Evolutionary conservation across 768 basidiomycete genomes (phyloP), one percentile per base, ranked within the genome.

Genomic region (Coprinellus micaceus): DNA sequence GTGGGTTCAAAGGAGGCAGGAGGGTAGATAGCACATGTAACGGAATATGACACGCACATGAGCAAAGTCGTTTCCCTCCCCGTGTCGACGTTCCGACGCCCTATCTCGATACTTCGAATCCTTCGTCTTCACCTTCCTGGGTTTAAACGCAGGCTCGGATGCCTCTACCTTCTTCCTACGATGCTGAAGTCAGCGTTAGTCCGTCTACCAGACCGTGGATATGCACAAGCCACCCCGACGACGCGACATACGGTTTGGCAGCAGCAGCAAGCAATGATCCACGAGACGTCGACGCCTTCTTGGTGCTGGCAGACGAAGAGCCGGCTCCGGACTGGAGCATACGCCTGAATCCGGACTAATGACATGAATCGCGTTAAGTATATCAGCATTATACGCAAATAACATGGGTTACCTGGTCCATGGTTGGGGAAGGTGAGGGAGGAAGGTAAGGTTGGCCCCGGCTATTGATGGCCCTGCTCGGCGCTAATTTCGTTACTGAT

Each of bases 61-160:
- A 0, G 89, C 87, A 69, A 84, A 92, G 63, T 93, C 90, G 60
- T 84, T 84, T 13, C 77, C 85, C 46, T 74, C 72, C 1, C 89
- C 91, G 4, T 66, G 70, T 28, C 91, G 75, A 47, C 90, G 77
- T 65, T 94, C 90, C 2, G 83, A 76, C 12, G 91, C 90, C 43
- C 89, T 82, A 67, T 94, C 85, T 29, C 89, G 82, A 63, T 92
- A 93, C 58, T 73, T 77, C 17, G 69, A 64, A 11, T 80, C 80
- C 0, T 70, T 58, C 6, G 13, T 28, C 72, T 86, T 90, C 39
- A 92, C 76, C 62, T 87, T 91, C 49, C 92, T 79, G 11, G 92
- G 92, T 63, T 91, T 91, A 70, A 94, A 94, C 0, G 81, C 78
- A 19, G 88, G 82, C 57, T 85, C 74, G 1, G 82, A 77, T 12